These are phyloP conservation scores for Coffea eugenioides DNA, from an alignment of 257 asterid genomes.

Conservation along the genomic window DNA sequence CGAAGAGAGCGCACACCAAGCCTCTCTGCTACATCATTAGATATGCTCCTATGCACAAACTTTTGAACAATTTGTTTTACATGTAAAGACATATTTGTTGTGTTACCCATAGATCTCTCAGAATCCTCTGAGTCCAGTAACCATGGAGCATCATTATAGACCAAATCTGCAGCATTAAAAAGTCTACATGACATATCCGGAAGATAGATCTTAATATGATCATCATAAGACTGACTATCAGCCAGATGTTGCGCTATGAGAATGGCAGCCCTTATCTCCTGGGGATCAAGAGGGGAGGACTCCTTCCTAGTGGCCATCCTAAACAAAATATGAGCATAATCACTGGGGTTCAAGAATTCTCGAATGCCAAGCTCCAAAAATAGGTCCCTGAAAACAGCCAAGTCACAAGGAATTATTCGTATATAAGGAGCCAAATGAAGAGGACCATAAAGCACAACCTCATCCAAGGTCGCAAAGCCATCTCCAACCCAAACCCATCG, in stretches of 20 bases:
- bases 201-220: constrained; percentile 59
- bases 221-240: constrained; percentile 64
- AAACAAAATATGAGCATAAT: constrained; percentile 72
- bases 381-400: constrained; percentile 83
- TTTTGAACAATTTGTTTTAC: constrained; percentile 63
- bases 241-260: constrained; percentile 89
- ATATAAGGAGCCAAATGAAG: constrained; percentile 94
- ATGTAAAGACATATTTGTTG: constrained; percentile 44
- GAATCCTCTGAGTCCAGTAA: constrained; percentile 71
- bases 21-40: constrained; percentile 96
- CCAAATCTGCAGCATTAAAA: constrained; percentile 61
- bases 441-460: constrained; percentile 94
- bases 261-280: constrained; percentile 79
- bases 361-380: constrained; percentile 85
- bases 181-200: constrained; percentile 85
- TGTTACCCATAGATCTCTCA: constrained; percentile 49
- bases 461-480: constrained; percentile 85
- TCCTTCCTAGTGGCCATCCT: constrained; percentile 79
- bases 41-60: constrained; percentile 84
- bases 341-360: constrained; percentile 69
- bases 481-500: constrained; percentile 99
- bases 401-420: constrained; percentile 88
- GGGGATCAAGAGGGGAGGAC: constrained; percentile 62
- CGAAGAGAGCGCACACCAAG: constrained; percentile 93
- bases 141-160: constrained; percentile 96